Evolutionary conservation across 805 yeast species (phyloP).

Genomic region (Scheffersomyces amazonensis): DNA sequence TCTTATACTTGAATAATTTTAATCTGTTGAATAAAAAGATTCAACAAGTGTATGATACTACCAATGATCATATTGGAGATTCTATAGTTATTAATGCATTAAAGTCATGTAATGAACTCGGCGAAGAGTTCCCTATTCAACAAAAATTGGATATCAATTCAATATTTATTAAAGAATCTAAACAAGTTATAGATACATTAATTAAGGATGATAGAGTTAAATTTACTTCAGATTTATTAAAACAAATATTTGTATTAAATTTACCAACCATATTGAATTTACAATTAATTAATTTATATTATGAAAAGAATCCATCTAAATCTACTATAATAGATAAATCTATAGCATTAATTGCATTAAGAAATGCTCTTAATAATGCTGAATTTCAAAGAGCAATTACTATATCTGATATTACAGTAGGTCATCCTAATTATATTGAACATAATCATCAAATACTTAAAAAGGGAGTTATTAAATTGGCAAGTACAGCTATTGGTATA

Average conservation of each 20-base stretch:
- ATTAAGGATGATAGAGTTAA: conserved; percentile 5
- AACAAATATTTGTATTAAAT: conserved; percentile 26
- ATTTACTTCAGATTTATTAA: conserved; percentile 23
- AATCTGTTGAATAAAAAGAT: conserved; percentile 3
- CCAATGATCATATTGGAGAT: neutral
- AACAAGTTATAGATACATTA: conserved; percentile 4
- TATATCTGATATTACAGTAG: conserved; percentile 60
- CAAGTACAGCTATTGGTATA: conserved; percentile 28
- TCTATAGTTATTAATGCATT: conserved; percentile 3
- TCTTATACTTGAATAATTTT: conserved; percentile 3
- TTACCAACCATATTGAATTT: conserved; percentile 30
- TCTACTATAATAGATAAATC: conserved; percentile 27
- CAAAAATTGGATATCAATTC: conserved; percentile 7
- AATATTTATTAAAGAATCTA: conserved; percentile 3
- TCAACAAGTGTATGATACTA: neutral
- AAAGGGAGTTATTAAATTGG: conserved; percentile 26
- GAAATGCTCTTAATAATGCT: conserved; percentile 56
- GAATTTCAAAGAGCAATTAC: conserved; percentile 55
- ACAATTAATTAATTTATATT: conserved; percentile 23
- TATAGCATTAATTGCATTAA: conserved; percentile 59
- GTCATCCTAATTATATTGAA: conserved; percentile 47
- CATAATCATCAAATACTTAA: conserved; percentile 28
- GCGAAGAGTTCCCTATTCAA: conserved; percentile 2
- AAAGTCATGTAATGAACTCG: conserved; percentile 2
- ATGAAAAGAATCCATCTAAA: conserved; percentile 19